Evolutionary conservation across 352 stramenopile genomes (phyloP), one percentile per base, ranked within the genome.

Genomic region (Peronosclerospora sorghi): DNA sequence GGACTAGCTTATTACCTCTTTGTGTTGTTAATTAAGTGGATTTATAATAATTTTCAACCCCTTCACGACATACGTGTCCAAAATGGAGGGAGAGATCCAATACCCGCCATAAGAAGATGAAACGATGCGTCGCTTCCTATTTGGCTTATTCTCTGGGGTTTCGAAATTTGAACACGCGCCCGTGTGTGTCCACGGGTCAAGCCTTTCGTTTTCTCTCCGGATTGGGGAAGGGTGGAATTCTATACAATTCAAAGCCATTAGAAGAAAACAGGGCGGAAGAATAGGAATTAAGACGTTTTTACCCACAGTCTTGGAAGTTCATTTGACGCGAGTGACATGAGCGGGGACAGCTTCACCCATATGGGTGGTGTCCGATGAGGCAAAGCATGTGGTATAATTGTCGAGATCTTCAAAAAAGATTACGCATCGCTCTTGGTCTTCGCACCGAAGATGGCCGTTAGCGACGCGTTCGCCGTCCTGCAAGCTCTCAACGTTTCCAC

Each of bases 291-390:
- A 27, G 19, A 5, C 2, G 4, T 9, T 32, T n/a, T n/a, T 41
- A 59, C 62, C 39, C 83, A 91, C 74, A 89, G 40, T 60, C 66
- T 70, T 27, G 73, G 76, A 1, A 92, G 47, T 7, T 87, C 72
- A 14, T 64, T 71, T 0, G 69, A 68, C 1, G 57, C 56, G 5
- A 73, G 54, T 9, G 70, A 54, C n/a, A 65, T 57, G 3, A 86
- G 46, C 4, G 79, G 79, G 5, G 79, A 89, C 15, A 86, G 58
- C 7, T 54, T 61, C 18, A 82, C 47, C n/a, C n/a, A n/a, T n/a
- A n/a, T n/a, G n/a, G n/a, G n/a, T n/a, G n/a, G n/a, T n/a, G n/a
- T n/a, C n/a, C n/a, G n/a, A n/a, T n/a, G n/a, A n/a, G n/a, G n/a
- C n/a, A n/a, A n/a, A n/a, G n/a, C n/a, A n/a, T n/a, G n/a, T n/a